Evolutionary conservation across 108 stramenopile genomes (phyloP), one percentile per base, ranked within the genome.

Genomic region (Skeletonema tropicum): DNA sequence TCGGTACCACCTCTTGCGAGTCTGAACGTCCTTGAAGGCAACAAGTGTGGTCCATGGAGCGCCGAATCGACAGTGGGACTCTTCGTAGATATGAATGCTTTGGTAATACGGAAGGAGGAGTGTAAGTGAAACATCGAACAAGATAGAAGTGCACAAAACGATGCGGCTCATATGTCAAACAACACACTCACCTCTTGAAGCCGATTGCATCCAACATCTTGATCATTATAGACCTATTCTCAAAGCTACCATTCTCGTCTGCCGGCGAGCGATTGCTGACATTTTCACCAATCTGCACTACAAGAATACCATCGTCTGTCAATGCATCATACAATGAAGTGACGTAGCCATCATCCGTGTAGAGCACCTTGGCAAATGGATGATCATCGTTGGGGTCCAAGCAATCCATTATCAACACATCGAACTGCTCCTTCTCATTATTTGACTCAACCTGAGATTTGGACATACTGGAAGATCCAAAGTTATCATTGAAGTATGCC

Each of bases 401-500:
- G 23, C 52, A 49, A 6, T 65, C 64, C 64, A 65, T 65, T 5
- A 65, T 65, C 52, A 65, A 19, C 3, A 65, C 64, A 65, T 65
- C 64, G 64, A 65, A 65, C 45, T 13, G 59, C 26, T 29, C 26
- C 26, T 14, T 12, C 59, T 5, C 12, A 5, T 7, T 49, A n/a
- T 2, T 29, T 29, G 26, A 29, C 42, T n/a, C 42, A 45, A 5
- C 3, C 3, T 15, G 5, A n/a, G 42, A 45, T 17, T 74, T 77
- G 6, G 10, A 39, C 11, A 1, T 9, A 39, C 38, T 39, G 38
- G 42, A 45, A 3, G 42, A 45, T 60, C 68, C 79, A 66, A 75
- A 83, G 38, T 52, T 48, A 38, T 87, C 72, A 31, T 60, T 61
- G 64, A 93, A 93, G 87, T 88, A 91, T 32, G 42, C 49, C 60